These are phyloP conservation scores for Colletotrichum tofieldiae DNA, from an alignment of 2,329 filamentous ascomycete genomes.

Conservation along the genomic window DNA sequence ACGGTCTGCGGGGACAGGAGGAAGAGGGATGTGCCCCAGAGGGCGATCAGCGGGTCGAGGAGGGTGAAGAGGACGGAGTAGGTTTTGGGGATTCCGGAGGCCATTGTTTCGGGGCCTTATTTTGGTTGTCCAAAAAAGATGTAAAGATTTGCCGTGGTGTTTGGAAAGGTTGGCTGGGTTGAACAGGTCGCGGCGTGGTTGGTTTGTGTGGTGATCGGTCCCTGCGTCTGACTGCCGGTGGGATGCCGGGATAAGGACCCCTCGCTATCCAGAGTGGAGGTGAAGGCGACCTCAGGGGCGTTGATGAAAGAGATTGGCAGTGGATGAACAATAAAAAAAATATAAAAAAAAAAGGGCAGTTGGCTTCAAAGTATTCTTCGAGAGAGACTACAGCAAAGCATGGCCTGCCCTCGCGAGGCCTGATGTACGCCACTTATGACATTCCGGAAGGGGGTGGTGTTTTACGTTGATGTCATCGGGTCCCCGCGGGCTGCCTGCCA, in stretches of 20 bases:
- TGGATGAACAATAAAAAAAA: no score
- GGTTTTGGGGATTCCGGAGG: slow-evolving; percentile 12
- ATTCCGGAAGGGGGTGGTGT: not conserved
- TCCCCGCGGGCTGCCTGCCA: not conserved
- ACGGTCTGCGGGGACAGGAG: slow-evolving; percentile 22
- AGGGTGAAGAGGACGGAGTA: slow-evolving; percentile 21
- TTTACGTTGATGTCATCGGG: slow-evolving; percentile 11
- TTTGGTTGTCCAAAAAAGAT: no score
- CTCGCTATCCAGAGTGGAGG: not conserved
- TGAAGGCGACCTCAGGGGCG: not conserved
- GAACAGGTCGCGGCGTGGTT: not conserved
- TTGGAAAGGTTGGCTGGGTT: no score
- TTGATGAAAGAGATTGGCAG: no score
- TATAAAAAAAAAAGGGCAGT: no score
- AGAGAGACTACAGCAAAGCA: not conserved
- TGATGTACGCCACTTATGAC: not conserved
- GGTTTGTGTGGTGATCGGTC: not conserved
- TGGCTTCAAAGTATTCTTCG: not conserved
- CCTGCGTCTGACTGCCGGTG: not conserved
- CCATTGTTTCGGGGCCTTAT: not conserved
- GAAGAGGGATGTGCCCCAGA: slow-evolving; percentile 33
- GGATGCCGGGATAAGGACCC: not conserved
- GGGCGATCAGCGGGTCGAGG: slow-evolving; percentile 32
- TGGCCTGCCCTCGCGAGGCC: not conserved
- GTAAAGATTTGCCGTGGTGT: no score